Conservation (phyloP, 169 alveolate species). For the Cystoisospora suis region DNA sequence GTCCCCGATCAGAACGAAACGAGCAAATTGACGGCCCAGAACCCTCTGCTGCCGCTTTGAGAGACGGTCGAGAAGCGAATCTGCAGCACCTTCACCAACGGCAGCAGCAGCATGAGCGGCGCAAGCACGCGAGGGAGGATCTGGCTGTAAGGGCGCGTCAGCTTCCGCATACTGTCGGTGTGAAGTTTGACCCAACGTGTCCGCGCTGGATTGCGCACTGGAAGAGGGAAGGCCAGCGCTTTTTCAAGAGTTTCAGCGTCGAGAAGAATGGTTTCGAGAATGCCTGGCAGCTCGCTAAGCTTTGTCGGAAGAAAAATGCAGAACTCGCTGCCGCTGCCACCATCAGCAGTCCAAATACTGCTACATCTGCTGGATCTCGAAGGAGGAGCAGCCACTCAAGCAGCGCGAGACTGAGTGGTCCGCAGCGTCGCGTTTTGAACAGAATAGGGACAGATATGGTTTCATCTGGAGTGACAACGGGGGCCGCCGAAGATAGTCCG, state of each 20-base stretch:
- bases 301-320: conserved; percentile 20
- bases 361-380: not conserved
- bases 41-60: not conserved
- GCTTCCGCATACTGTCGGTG: conserved; percentile 46
- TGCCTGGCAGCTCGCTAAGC: conserved; percentile 41
- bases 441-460: not conserved
- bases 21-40: too few species aligned
- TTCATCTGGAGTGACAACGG: not conserved
- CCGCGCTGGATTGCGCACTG: conserved; percentile 61
- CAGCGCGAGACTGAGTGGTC: too few species aligned
- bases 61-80: not conserved
- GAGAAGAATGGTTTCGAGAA: conserved; percentile 51
- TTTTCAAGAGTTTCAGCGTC: conserved; percentile 26
- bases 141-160: conserved; percentile 35
- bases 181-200: conserved; percentile 55
- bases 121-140: conserved; percentile 42
- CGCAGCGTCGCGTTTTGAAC: too few species aligned
- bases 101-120: conserved; percentile 35
- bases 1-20: too few species aligned
- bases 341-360: not conserved
- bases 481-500: not conserved
- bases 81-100: not conserved
- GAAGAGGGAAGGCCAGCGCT: conserved; percentile 58
- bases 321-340: not conserved
- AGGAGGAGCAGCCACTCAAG: too few species aligned